These are phyloP conservation scores for Syzygium aromaticum DNA, from an alignment of 345 rosid genomes.

Conservation along the genomic window DNA sequence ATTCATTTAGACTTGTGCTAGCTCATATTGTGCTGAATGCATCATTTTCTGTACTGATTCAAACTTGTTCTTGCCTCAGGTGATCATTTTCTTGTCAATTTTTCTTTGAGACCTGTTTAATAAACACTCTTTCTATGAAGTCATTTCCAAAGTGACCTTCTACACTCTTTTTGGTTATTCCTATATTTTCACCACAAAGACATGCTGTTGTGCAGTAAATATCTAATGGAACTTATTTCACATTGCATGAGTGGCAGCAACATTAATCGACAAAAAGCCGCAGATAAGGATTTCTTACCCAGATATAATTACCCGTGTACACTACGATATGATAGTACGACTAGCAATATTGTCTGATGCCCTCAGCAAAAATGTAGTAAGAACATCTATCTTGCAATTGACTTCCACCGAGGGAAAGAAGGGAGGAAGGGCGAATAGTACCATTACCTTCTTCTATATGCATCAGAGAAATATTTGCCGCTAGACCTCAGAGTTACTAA, in stretches of 20 bases:
- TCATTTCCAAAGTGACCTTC: not conserved
- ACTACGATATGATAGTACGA: not conserved
- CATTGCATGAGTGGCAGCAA: not conserved
- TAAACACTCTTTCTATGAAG: not conserved
- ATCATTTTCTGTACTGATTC: not conserved
- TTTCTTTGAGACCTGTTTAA: not conserved
- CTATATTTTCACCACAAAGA: not conserved
- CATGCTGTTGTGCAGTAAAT: not conserved
- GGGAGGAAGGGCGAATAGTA: not conserved
- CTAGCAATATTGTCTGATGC: not conserved
- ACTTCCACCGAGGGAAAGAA: not conserved
- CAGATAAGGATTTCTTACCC: not conserved
- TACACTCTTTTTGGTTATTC: not conserved
- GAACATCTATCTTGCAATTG: not conserved
- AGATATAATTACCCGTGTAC: not conserved
- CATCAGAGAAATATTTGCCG: constrained; percentile 32
- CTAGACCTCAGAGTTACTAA: constrained; percentile 34
- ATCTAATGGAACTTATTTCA: too few species aligned
- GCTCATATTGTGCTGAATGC: not conserved
- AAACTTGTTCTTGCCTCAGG: constrained; percentile 12
- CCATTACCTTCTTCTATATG: constrained; percentile 41
- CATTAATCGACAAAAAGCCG: not conserved
- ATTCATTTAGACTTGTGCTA: not conserved
- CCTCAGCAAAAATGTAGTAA: not conserved
- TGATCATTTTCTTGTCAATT: constrained; percentile 10